Evolutionary conservation across 208 protist genomes (phyloP).

Genomic region (Zelonia costaricensis): DNA sequence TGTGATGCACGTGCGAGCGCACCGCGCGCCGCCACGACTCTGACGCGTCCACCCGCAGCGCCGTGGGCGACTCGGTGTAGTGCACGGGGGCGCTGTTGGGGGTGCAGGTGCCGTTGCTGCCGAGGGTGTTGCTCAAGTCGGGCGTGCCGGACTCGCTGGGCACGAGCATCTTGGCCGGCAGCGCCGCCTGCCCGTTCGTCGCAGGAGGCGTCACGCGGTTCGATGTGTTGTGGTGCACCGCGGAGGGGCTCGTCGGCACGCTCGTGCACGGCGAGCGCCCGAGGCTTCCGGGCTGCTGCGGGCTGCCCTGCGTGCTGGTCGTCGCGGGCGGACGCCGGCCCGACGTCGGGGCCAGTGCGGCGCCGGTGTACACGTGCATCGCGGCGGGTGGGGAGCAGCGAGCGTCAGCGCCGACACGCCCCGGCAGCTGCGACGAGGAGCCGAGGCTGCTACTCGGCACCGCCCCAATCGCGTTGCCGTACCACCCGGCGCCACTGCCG

Average conservation of each 20-base stretch:
- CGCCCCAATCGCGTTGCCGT: no score
- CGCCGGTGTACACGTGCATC: background rate
- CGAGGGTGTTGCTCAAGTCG: background rate
- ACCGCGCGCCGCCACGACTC: conserved; percentile 15
- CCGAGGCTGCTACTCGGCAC: background rate
- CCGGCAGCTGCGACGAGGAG: no score
- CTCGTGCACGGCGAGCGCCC: background rate
- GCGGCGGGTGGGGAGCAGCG: background rate
- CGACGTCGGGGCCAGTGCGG: no score
- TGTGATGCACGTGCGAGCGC: conserved; percentile 1
- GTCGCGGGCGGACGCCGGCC: no score
- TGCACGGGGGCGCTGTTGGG: background rate
- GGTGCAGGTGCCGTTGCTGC: background rate
- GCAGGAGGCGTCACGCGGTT: background rate
- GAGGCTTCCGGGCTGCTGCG: background rate
- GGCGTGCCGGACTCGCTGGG: background rate
- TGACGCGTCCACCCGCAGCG: background rate
- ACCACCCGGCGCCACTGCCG: background rate
- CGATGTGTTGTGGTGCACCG: background rate
- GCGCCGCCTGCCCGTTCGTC: background rate
- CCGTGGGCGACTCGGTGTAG: conserved; percentile 2
- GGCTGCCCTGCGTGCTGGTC: background rate
- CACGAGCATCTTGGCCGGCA: background rate
- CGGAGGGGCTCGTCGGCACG: no score
- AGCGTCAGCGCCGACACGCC: no score